Conservation (phyloP, 1,139 yeast genomes). For the Spathaspora sp. region DNA sequence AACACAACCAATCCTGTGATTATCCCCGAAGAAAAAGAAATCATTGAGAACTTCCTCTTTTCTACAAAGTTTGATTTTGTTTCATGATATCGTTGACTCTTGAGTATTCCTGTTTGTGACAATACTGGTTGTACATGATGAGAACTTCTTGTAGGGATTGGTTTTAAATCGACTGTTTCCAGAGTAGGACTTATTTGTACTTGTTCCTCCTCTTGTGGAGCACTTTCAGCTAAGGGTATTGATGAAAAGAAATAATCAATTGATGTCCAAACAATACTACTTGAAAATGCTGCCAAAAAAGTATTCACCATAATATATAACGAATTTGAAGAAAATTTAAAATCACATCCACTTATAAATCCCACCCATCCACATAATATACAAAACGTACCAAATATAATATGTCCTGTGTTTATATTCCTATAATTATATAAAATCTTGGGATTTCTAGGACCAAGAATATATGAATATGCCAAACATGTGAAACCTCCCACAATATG, state of each 20-base stretch:
- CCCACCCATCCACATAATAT: conserved; percentile 46
- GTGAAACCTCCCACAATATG: conserved; percentile 62
- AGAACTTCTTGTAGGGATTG: neutral
- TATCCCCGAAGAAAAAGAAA: conserved; percentile 43
- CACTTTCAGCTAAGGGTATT: conserved; percentile 33
- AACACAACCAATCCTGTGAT: conserved; percentile 46
- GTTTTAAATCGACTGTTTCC: neutral
- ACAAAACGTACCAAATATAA: conserved; percentile 54
- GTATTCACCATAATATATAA: conserved; percentile 37
- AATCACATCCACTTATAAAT: conserved; percentile 47
- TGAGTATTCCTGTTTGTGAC: conserved; percentile 21
- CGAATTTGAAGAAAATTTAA: conserved; percentile 34
- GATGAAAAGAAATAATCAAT: conserved; percentile 44
- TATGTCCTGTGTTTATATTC: conserved; percentile 37
- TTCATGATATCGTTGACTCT: conserved; percentile 21
- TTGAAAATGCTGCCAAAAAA: conserved; percentile 32
- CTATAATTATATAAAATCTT: conserved; percentile 38
- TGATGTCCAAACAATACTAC: conserved; percentile 38
- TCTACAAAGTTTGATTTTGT: conserved; percentile 18
- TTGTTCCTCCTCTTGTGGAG: neutral
- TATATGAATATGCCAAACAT: conserved; percentile 57
- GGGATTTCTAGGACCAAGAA: conserved; percentile 55
- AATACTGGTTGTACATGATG: conserved; percentile 3
- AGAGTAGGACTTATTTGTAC: neutral
- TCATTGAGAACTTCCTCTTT: conserved; percentile 37